Percentiles rank a stretch among this genome's conserved stretches.
These are phyloP conservation scores for Quercus lobata DNA, from an alignment of 331 rosid species.

Conservation along the genomic window DNA sequence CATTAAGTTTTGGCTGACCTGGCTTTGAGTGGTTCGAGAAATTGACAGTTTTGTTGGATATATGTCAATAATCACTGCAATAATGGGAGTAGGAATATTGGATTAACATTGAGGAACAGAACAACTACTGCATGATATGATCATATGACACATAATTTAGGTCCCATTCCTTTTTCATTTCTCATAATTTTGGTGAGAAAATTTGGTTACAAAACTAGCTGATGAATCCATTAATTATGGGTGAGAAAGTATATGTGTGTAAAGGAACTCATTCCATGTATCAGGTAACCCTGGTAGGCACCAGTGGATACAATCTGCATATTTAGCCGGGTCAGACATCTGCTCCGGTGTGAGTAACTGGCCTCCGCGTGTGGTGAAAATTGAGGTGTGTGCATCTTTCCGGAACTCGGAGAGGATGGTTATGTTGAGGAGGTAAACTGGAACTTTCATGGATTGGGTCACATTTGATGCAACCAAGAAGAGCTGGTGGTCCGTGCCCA, in stretches of 20 bases:
- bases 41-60: no score
- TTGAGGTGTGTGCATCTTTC: slow-evolving; percentile 92
- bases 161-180: no score
- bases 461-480: slow-evolving; percentile 47
- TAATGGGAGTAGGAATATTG: no score
- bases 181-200: no score
- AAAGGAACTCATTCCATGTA: slow-evolving; percentile 85
- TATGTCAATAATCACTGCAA: no score
- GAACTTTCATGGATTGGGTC: slow-evolving; percentile 41
- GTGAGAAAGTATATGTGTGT: slow-evolving; percentile 55
- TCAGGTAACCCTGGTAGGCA: slow-evolving; percentile 89
- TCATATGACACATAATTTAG: no score
- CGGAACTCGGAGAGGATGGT: slow-evolving; percentile 72
- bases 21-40: no score
- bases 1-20: no score
- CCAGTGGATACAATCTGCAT: slow-evolving; percentile 94
- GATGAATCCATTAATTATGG: no score
- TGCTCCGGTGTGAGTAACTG: slow-evolving; percentile 61
- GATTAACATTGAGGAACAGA: no score
- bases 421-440: slow-evolving; percentile 61
- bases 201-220: no score
- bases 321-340: slow-evolving; percentile 65
- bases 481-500: slow-evolving; percentile 73
- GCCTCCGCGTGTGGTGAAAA: slow-evolving; percentile 80
- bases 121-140: no score